Percentiles rank a stretch among this genome's conserved stretches.
Evolutionary conservation across 2,329 filamentous ascomycete genomes (phyloP).

Genomic region (Lachnum nothofagi): DNA sequence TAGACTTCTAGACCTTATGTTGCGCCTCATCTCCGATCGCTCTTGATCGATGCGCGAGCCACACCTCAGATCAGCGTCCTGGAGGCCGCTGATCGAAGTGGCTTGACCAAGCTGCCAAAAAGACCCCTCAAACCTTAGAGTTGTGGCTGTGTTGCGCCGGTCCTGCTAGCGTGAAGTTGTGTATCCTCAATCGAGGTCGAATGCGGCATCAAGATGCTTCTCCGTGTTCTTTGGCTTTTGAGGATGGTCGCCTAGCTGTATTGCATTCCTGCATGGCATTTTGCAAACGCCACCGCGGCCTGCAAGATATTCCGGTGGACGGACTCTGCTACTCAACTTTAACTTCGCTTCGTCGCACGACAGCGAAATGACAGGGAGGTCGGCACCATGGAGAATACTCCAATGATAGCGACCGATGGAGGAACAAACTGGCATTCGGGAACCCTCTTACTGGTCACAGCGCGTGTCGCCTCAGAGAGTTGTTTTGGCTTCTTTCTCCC

Average conservation of each 20-base stretch:
- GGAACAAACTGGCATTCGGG: not conserved
- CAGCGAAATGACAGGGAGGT: not conserved
- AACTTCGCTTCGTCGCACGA: not conserved
- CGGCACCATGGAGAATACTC: not conserved
- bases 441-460: not conserved
- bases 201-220: too few relatives aligned
- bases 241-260: too few relatives aligned
- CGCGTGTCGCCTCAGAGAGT: not conserved
- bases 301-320: not conserved
- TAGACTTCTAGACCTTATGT: not conserved
- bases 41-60: not conserved
- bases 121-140: not conserved
- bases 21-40: not conserved
- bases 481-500: not conserved
- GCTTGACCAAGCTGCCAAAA: not conserved
- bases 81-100: slow-evolving; percentile 2
- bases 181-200: too few relatives aligned
- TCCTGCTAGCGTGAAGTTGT: not conserved
- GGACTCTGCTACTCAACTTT: not conserved
- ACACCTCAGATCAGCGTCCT: too few relatives aligned
- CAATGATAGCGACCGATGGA: not conserved
- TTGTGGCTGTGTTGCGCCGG: not conserved
- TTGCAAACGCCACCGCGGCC: not conserved
- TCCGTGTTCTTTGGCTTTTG: too few relatives aligned
- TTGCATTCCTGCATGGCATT: too few relatives aligned